These are phyloP conservation scores for Aspergillus baeticus DNA, from an alignment of 495 filamentous ascomycete genomes.

Conservation along the genomic window DNA sequence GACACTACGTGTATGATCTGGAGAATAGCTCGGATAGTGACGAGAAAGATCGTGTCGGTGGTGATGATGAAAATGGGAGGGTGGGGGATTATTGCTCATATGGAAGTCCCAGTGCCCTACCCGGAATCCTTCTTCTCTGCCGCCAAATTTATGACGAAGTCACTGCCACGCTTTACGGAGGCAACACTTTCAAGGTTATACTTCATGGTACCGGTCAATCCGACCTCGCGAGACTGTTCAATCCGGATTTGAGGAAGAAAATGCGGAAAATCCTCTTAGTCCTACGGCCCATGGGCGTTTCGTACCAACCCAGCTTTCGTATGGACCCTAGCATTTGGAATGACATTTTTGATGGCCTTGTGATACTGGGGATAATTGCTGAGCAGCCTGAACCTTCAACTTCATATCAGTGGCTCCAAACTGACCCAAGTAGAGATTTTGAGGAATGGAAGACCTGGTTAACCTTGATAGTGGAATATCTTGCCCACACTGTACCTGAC, in stretches of 20 bases:
- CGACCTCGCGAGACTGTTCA: not conserved
- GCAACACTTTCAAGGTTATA: constrained; percentile 5
- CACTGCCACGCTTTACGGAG: constrained; percentile 2
- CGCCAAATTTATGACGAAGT: constrained; percentile 7
- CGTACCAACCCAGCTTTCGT: not conserved
- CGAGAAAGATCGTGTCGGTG: constrained; percentile 1
- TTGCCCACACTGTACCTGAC: not conserved
- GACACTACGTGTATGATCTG: not conserved
- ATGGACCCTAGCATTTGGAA: constrained; percentile 3
- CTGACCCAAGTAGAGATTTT: not conserved
- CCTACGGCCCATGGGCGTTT: constrained; percentile 1
- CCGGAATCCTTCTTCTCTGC: constrained; percentile 2
- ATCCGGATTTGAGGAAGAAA: constrained; percentile 1
- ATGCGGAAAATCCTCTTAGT: not conserved
- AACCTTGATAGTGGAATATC: constrained; percentile 3
- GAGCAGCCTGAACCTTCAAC: constrained; percentile 1
- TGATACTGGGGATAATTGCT: constrained; percentile 6
- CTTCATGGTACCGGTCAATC: not conserved
- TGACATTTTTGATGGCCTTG: constrained; percentile 3
- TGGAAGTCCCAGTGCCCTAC: constrained; percentile 6
- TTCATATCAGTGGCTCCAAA: constrained; percentile 5
- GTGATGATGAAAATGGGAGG: constrained; percentile 1
- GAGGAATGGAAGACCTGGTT: constrained; percentile 6
- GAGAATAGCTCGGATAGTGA: not conserved
- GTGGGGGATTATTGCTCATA: constrained; percentile 4